A percentile compares a stretch with the other conserved stretches of the same genome.
Conservation (phyloP, 2,329 filamentous ascomycete species). For the Phyllosticta capitalensis region DNA sequence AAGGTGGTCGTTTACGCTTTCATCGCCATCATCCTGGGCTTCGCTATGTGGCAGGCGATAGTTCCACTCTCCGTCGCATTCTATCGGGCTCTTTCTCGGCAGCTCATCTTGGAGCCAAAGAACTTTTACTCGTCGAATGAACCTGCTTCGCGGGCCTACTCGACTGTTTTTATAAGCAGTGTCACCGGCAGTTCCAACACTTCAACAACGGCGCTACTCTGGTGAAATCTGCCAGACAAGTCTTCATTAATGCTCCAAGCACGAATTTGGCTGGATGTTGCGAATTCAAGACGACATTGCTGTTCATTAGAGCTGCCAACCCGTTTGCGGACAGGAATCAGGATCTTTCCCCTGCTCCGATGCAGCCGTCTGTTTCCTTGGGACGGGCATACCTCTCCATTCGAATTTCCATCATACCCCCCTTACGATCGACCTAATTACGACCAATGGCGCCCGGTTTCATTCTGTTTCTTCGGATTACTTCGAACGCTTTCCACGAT, state of each 20-base stretch:
- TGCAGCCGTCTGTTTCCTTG: background rate
- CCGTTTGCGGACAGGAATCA: background rate
- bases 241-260: background rate
- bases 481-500: background rate
- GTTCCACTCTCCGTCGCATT: background rate
- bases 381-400: background rate
- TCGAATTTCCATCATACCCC: too few relatives aligned
- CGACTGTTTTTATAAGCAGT: background rate
- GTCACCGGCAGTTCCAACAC: background rate
- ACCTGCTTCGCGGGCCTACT: background rate
- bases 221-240: background rate
- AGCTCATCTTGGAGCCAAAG: conserved; percentile 3
- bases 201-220: background rate
- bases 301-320: background rate
- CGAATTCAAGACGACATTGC: background rate
- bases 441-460: background rate
- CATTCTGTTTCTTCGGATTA: background rate
- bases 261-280: background rate
- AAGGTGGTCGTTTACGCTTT: conserved; percentile 10
- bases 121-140: background rate
- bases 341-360: background rate
- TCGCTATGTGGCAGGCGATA: background rate
- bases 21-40: background rate
- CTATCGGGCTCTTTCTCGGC: background rate
- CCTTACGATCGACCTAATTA: background rate